Percentiles rank a stretch among this genome's conserved stretches.
phyloP scores from a whole-genome alignment of 495 filamentous ascomycete genomes.

The Lasiosphaeria hispida region DNA sequence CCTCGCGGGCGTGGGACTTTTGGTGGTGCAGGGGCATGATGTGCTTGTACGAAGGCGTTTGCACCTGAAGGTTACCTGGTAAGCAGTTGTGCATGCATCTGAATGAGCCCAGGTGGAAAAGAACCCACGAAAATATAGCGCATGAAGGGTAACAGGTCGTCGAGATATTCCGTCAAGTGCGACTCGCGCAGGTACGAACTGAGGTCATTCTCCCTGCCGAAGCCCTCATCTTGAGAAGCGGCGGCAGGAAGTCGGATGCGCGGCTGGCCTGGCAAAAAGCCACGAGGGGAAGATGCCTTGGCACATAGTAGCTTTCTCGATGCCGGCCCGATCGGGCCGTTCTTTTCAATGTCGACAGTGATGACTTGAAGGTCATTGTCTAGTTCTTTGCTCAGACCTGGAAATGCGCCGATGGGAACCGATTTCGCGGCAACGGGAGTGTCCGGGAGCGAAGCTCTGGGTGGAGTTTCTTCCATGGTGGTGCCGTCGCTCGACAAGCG shows the following conservation, averaged over 20 bases:
- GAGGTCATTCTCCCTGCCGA: slow-evolving; percentile 4
- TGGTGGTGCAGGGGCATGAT: slow-evolving; percentile 31
- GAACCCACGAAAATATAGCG: slow-evolving; percentile 28
- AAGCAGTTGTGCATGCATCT: background rate
- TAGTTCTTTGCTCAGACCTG: slow-evolving; percentile 15
- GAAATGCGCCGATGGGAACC: slow-evolving; percentile 1
- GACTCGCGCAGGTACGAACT: slow-evolving; percentile 16
- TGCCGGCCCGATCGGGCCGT: background rate
- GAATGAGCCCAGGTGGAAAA: too few species aligned
- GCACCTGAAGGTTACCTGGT: slow-evolving; percentile 3
- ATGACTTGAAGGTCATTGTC: slow-evolving; percentile 18
- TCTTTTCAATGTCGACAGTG: background rate
- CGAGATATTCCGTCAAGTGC: slow-evolving; percentile 20
- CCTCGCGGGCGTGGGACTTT: slow-evolving; percentile 23
- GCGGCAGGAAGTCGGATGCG: slow-evolving; percentile 18
- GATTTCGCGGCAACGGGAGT: background rate
- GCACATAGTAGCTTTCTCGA: background rate
- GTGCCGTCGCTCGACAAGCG: too few species aligned
- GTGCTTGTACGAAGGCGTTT: slow-evolving; percentile 28
- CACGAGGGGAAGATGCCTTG: slow-evolving; percentile 4
- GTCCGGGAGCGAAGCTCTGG: background rate
- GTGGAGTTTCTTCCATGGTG: background rate
- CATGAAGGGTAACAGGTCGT: slow-evolving; percentile 26
- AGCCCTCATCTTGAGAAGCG: background rate
- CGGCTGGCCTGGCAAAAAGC: slow-evolving; percentile 28